A percentile compares a stretch with the other conserved stretches of the same genome.
phyloP scores from a whole-genome alignment of 768 basidiomycete species.

The Russula sp. region DNA sequence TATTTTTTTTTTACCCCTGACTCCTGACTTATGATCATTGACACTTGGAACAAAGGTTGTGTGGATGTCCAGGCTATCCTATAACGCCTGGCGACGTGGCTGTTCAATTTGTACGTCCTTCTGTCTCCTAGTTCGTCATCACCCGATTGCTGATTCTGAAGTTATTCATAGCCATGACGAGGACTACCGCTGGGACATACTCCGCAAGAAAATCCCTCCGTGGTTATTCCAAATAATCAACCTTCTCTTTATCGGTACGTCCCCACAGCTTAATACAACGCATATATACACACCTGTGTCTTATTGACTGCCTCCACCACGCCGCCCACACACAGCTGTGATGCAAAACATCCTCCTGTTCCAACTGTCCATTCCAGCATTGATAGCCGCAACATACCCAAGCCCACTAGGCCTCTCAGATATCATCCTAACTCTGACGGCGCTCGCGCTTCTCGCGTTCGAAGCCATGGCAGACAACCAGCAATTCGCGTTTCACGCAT shows the following conservation, averaged over 20 bases:
- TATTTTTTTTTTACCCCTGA: background rate
- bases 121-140: background rate
- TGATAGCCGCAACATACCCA: slow-evolving; percentile 54
- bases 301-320: too few species aligned
- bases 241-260: slow-evolving; percentile 66
- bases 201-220: slow-evolving; percentile 57
- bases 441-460: slow-evolving; percentile 54
- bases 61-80: slow-evolving; percentile 71
- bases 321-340: slow-evolving; percentile 42
- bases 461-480: slow-evolving; percentile 92
- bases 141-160: background rate
- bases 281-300: background rate
- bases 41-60: slow-evolving; percentile 39
- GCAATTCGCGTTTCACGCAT: slow-evolving; percentile 80
- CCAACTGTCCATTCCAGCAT: slow-evolving; percentile 60
- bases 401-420: slow-evolving; percentile 56
- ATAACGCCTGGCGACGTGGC: slow-evolving; percentile 84
- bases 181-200: slow-evolving; percentile 88
- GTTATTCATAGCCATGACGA: slow-evolving; percentile 59
- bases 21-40: background rate
- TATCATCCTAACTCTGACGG: slow-evolving; percentile 54
- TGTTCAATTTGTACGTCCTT: slow-evolving; percentile 62
- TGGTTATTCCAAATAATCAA: slow-evolving; percentile 61
- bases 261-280: background rate
- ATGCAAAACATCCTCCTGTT: slow-evolving; percentile 82